Percentiles rank a stretch among this genome's conserved stretches.
Conservation (phyloP, 306 rosid species). For the Clitoria ternatea region DNA sequence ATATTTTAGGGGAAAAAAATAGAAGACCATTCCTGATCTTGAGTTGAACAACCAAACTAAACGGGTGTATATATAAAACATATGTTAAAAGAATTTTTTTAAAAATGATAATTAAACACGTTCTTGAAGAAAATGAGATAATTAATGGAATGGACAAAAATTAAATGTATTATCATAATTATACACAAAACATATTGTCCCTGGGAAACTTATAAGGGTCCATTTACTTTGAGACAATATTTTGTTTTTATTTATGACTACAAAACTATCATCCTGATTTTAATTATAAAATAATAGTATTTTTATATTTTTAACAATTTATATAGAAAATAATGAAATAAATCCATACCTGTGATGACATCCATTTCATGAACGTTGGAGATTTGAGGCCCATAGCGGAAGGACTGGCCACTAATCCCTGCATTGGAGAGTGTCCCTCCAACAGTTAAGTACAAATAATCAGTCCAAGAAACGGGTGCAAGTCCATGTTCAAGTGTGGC, state of each 20-base stretch:
- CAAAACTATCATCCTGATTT: too few relatives aligned
- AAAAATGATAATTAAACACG: neutral
- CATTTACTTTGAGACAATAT: too few relatives aligned
- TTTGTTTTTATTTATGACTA: too few relatives aligned
- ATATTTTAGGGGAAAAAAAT: neutral
- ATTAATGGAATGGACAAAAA: neutral
- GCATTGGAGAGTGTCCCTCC: slow-evolving; percentile 81
- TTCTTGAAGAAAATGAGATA: neutral
- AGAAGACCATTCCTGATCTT: neutral
- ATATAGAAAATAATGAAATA: neutral
- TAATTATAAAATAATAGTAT: too few relatives aligned
- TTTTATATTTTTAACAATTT: too few relatives aligned
- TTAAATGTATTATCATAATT: neutral
- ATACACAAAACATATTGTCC: too few relatives aligned
- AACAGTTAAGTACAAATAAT: slow-evolving; percentile 57
- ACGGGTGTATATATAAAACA: neutral
- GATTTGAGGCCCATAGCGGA: slow-evolving; percentile 78
- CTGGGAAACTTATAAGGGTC: too few relatives aligned
- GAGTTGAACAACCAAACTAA: slow-evolving; percentile 12
- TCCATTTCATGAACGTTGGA: slow-evolving; percentile 62
- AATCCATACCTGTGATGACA: slow-evolving; percentile 55
- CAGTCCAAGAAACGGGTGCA: slow-evolving; percentile 71
- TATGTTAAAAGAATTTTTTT: neutral
- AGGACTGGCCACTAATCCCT: slow-evolving; percentile 62
- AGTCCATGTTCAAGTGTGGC: slow-evolving; percentile 50